Conservation (phyloP, 2,329 filamentous ascomycete genomes). For the Aureobasidium sp. region DNA sequence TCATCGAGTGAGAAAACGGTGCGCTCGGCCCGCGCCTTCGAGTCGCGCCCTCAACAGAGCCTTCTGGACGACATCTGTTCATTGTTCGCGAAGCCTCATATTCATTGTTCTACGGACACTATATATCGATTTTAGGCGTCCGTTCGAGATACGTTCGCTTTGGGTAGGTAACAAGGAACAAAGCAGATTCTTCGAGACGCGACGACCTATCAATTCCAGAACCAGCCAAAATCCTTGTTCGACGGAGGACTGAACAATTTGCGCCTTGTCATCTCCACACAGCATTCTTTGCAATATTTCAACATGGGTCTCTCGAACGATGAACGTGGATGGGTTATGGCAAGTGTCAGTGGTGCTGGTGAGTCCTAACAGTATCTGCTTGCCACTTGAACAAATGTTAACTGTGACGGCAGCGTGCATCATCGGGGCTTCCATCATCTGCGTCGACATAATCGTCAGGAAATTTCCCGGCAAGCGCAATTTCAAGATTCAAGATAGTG, state of each 20-base stretch:
- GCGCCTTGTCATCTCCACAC: neutral
- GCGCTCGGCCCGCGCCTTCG: slow-evolving; percentile 5
- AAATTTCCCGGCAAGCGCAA: slow-evolving; percentile 62
- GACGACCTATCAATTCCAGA: neutral
- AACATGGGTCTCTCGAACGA: slow-evolving; percentile 60
- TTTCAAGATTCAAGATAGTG: slow-evolving; percentile 86
- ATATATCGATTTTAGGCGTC: neutral
- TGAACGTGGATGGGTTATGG: slow-evolving; percentile 88
- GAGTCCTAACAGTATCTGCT: slow-evolving; percentile 17
- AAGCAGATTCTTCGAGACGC: slow-evolving; percentile 1
- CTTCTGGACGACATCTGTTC: neutral
- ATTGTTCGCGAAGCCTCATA: neutral
- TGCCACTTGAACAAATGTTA: neutral
- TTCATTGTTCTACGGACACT: neutral
- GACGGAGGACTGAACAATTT: neutral
- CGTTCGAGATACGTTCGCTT: neutral
- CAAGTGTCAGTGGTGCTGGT: slow-evolving; percentile 71
- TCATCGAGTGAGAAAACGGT: slow-evolving; percentile 9
- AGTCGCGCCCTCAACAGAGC: slow-evolving; percentile 8
- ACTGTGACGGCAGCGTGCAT: slow-evolving; percentile 40
- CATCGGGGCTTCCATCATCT: slow-evolving; percentile 75
- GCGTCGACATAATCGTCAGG: slow-evolving; percentile 69
- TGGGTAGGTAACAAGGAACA: neutral
- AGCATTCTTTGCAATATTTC: neutral
- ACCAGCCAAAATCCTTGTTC: neutral